phyloP scores from a whole-genome alignment of 2,329 filamentous ascomycete genomes.

The Nigrospora oryzae region DNA sequence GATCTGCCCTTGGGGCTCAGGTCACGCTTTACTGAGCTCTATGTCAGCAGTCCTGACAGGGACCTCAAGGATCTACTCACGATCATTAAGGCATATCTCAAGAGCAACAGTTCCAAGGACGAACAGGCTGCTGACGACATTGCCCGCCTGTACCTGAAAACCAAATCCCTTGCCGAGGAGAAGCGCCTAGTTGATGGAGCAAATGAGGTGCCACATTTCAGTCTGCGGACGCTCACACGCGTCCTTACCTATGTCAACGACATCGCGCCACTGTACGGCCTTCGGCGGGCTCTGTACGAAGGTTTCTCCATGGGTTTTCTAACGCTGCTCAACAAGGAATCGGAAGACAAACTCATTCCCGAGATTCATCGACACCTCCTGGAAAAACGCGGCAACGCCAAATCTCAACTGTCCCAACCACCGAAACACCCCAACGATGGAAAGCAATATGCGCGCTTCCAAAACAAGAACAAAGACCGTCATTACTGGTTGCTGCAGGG shows the following conservation, averaged over 20 bases:
- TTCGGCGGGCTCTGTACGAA: conserved; percentile 82
- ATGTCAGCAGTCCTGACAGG: conserved; percentile 82
- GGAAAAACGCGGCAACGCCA: conserved; percentile 57
- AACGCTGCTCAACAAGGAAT: conserved; percentile 76
- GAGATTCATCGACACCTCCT: conserved; percentile 76
- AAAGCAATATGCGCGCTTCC: conserved; percentile 71
- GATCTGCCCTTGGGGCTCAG: conserved; percentile 83
- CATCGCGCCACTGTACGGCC: conserved; percentile 73
- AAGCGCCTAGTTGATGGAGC: conserved; percentile 90
- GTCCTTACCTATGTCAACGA: conserved; percentile 82
- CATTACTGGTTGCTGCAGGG: conserved; percentile 90
- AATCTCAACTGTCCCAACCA: conserved; percentile 67
- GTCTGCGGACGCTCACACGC: conserved; percentile 84
- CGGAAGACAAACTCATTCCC: conserved; percentile 70
- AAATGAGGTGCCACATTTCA: conserved; percentile 94
- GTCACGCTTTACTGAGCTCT: conserved; percentile 91
- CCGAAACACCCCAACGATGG: conserved; percentile 72
- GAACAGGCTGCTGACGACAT: conserved; percentile 72
- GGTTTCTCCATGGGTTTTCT: conserved; percentile 98
- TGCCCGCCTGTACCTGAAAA: conserved; percentile 78
- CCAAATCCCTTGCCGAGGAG: conserved; percentile 70
- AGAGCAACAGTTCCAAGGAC: conserved; percentile 60
- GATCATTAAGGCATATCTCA: conserved; percentile 84
- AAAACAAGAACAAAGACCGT: conserved; percentile 51
- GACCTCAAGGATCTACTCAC: conserved; percentile 79